Base-by-base conservation (phyloP, 2,329 filamentous ascomycete species). In the Talaromyces funiculosus region DNA sequence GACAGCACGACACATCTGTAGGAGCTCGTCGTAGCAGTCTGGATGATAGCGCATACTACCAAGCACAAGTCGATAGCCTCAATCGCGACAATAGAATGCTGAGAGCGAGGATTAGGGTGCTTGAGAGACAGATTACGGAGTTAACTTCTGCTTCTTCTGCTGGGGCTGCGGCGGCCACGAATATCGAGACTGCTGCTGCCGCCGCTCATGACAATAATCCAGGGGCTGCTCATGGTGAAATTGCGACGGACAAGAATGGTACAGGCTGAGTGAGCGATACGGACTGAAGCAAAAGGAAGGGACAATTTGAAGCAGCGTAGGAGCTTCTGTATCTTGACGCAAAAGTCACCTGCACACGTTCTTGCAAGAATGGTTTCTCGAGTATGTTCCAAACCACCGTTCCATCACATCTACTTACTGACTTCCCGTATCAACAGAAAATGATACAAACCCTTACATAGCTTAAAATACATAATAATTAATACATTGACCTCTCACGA, bases 21-120 rank as follows among this genome's bases (percentile, higher is more conserved):
- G 8, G 26, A 12, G 69, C 64, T 40, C 72, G 70, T 61, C 72
- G 76, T 45, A 71, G 75, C 35, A 78, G 77, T 64, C 71, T 77
- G 51, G 78, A 81, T 60, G 79, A 81, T 59, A 72, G 69, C 56
- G 72, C 77, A 16, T 80, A 73, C 63, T 80, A 78, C 62, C 78
- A 81, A 64, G 76, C 78, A 20, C 78, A 81, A 63, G 77, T 77
- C 8, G 72, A 75, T 29, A 79, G 73, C 64, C 65, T 81, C 31
- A 73, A 72, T 9, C 71, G 79, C 42, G 79, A 81, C 61, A 81
- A 81, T 57, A 76, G 78, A 62, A 78, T 81, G 71, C 68, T 81
- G 38, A 73, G 75, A 22, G 71, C 75, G 63, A 70, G 79, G 12
- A 79, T 81, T 55, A 73, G 77, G 37, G 79, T 81, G 61, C 66